Evolutionary conservation across 768 basidiomycete species (phyloP).

Genomic region (Rhodotorula babjevae): DNA sequence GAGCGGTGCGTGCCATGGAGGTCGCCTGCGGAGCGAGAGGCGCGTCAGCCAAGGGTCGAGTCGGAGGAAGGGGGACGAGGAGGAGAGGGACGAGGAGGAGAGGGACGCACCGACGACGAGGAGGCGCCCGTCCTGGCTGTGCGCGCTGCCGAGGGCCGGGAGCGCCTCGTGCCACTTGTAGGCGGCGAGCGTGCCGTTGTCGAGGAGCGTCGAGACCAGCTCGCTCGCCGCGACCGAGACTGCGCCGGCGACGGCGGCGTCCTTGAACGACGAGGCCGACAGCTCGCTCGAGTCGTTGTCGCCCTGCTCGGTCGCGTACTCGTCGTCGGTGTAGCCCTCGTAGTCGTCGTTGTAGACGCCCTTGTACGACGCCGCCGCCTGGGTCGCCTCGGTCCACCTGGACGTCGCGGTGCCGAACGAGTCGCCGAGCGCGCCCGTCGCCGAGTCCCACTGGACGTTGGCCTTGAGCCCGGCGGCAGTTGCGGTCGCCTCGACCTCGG

Average conservation of each 20-base stretch:
- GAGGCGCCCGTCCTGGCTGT: constrained; percentile 1
- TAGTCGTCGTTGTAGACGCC: not conserved
- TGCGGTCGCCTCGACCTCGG: not conserved
- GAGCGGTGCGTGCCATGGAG: constrained; percentile 28
- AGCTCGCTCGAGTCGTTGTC: not conserved
- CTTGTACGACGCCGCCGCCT: not conserved
- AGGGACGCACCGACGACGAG: constrained; percentile 28
- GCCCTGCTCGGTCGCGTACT: not conserved
- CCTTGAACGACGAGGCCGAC: not conserved
- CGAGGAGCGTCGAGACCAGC: not conserved
- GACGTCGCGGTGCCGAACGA: not conserved
- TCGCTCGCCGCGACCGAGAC: not conserved
- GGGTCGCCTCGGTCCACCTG: not conserved
- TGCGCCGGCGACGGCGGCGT: not conserved
- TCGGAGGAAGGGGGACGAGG: too few relatives aligned
- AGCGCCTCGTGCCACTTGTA: constrained; percentile 33
- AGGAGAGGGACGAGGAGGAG: not conserved
- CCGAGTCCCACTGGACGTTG: not conserved
- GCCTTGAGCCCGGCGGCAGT: not conserved
- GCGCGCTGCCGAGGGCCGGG: not conserved
- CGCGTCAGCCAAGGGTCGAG: not conserved
- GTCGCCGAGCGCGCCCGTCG: not conserved
- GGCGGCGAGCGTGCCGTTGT: constrained; percentile 18
- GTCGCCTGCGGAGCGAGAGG: constrained; percentile 14
- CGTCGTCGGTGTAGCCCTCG: not conserved